Evolutionary conservation across 371 early-diverging fungal species (phyloP), one percentile per base, ranked within the genome.

Genomic region (Blastocladiella emersonii): DNA sequence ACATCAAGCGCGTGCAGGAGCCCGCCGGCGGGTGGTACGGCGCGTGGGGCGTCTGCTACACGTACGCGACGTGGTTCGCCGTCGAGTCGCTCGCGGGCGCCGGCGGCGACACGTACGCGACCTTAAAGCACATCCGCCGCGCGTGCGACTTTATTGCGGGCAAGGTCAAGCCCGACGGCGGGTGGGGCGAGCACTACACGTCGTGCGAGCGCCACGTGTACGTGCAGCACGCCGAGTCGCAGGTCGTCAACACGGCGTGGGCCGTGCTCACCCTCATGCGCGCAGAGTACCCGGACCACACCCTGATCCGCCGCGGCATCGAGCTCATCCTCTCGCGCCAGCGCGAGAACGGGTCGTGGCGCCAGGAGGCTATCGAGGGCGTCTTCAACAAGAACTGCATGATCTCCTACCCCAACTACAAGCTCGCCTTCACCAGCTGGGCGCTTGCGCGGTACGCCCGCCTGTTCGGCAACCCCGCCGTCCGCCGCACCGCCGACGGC

Each of bases 131-230:
- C 67, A 85, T 85, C 48, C 73, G 74, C 60, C 71, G 75, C 25
- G 92, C 83, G 0, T 98, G 97, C 68, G 88, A 92, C 30, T 95
- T 95, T 72, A 66, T 96, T 63, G 71, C 91, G 36, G 74, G 82
- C 19, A 89, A 90, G 65, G 97, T 96, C 75, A 76, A 80, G 62
- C 73, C 57, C 7, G 98, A 98, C 67, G 98, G 97, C 64, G 98
- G 98, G 5, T 98, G 98, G 98, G 98, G 98, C 59, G 98, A 98
- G 70, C 76, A 85, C 10, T 98, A 92, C 78, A 85, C 88, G 71
- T 80, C 72, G 67, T 45, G 62, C 59, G n/a, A 43, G 35, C 27
- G 56, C 44, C 82, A 76, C 66, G 79, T 70, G 1, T 93, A 85
- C 64, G 71, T 77, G 49, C 79, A 84, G 49, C 85, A 85, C 59